These are phyloP conservation scores for Moniliella sp. DNA, from an alignment of 1,284 basidiomycete genomes.

Conservation along the genomic window DNA sequence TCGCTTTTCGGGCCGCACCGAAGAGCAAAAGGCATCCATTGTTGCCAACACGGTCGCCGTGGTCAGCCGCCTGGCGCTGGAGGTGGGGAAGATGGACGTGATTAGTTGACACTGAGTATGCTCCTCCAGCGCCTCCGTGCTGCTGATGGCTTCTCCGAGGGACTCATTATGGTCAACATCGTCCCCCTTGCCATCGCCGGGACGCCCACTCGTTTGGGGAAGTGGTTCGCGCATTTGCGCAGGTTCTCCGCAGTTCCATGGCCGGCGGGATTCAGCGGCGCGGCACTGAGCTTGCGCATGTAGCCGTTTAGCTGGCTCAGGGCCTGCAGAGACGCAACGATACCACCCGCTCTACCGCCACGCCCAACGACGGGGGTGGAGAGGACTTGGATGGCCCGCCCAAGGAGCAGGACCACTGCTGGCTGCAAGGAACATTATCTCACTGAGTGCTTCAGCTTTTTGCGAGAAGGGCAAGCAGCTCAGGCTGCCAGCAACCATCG, in stretches of 20 bases:
- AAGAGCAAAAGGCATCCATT: constrained; percentile 64
- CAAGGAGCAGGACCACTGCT: too few relatives aligned
- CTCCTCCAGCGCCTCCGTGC: constrained; percentile 64
- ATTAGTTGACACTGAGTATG: constrained; percentile 49
- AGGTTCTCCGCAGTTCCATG: constrained; percentile 54
- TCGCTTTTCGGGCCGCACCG: too few relatives aligned
- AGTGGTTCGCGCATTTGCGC: constrained; percentile 61
- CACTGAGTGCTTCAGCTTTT: constrained; percentile 66
- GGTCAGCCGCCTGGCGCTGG: constrained; percentile 21
- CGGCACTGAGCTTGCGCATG: constrained; percentile 27
- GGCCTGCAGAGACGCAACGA: too few relatives aligned
- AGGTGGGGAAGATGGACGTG: constrained; percentile 18
- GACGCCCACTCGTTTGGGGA: constrained; percentile 56
- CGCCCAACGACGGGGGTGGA: too few relatives aligned
- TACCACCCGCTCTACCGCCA: too few relatives aligned
- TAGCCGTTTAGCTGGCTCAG: too few relatives aligned
- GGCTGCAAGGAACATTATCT: constrained; percentile 42
- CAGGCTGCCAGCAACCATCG: constrained; percentile 46
- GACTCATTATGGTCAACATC: constrained; percentile 70
- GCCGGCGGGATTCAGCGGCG: constrained; percentile 10
- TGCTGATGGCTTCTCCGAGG: constrained; percentile 64
- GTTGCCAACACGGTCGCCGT: constrained; percentile 58
- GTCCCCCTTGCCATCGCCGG: constrained; percentile 67
- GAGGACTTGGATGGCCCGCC: too few relatives aligned
- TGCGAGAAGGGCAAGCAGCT: constrained; percentile 72